Evolutionary conservation across 805 yeast genomes (phyloP).

Genomic region (Millerago galiae): DNA sequence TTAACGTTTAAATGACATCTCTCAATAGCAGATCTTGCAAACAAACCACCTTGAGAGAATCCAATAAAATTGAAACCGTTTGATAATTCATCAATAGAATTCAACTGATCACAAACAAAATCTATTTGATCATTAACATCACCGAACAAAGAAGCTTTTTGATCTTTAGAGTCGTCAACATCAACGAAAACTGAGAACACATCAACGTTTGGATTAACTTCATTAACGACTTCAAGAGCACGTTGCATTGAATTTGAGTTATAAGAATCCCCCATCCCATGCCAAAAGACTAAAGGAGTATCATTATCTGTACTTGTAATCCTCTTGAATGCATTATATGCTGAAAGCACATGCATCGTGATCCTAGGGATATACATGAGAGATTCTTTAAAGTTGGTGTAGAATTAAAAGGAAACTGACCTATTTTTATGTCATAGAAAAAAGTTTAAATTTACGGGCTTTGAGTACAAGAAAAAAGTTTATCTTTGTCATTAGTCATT

Average conservation of each 20-base stretch:
- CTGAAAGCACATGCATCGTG: constrained; percentile 13
- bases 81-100: constrained; percentile 35
- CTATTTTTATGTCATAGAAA: neutral
- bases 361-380: constrained; percentile 15
- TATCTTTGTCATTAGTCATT: too few relatives aligned
- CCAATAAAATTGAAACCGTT: constrained; percentile 71
- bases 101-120: constrained; percentile 49
- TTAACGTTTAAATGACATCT: constrained; percentile 42
- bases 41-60: constrained; percentile 80
- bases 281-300: constrained; percentile 69
- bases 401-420: neutral
- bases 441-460: neutral
- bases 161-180: constrained; percentile 44
- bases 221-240: constrained; percentile 36
- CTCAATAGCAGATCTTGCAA: constrained; percentile 61
- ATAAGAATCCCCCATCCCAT: constrained; percentile 75
- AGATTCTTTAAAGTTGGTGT: neutral
- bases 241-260: constrained; percentile 51
- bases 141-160: constrained; percentile 51
- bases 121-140: constrained; percentile 49
- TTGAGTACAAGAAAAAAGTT: too few relatives aligned
- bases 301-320: constrained; percentile 9
- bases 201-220: constrained; percentile 41
- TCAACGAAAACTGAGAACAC: constrained; percentile 51
- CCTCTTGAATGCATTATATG: constrained; percentile 15